These are phyloP conservation scores for Diaporthe vexans DNA, from an alignment of 2,329 filamentous ascomycete genomes.

Conservation along the genomic window DNA sequence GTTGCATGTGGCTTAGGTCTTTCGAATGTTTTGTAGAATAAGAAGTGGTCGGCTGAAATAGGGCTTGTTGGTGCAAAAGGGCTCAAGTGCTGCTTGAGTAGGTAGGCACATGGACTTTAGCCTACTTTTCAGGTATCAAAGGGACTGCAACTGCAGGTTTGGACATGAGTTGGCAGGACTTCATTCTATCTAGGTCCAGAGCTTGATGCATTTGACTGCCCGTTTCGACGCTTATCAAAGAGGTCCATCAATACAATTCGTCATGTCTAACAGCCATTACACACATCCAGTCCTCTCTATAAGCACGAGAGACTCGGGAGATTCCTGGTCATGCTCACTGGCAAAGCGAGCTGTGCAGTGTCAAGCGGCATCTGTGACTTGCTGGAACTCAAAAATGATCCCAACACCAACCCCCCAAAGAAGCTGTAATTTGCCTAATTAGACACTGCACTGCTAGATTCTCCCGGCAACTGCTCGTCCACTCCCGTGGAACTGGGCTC, in stretches of 20 bases:
- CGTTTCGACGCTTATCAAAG: background rate
- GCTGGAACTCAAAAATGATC: background rate
- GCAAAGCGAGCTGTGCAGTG: background rate
- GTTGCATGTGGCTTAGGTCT: too few relatives aligned
- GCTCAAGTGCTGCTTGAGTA: too few relatives aligned
- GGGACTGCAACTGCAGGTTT: background rate
- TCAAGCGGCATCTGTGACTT: background rate
- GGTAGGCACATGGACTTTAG: too few relatives aligned
- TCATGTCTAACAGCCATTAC: background rate
- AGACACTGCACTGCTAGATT: background rate
- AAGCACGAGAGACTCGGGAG: background rate
- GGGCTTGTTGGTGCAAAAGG: too few relatives aligned
- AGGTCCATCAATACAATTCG: background rate
- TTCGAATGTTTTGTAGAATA: too few relatives aligned
- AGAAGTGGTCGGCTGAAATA: too few relatives aligned
- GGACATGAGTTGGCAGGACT: background rate
- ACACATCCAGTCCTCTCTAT: background rate
- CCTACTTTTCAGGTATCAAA: background rate
- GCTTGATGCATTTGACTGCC: background rate
- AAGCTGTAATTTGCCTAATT: background rate
- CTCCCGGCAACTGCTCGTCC: conserved; percentile 5
- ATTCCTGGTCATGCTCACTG: background rate
- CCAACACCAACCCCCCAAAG: background rate
- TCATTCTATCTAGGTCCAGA: background rate
- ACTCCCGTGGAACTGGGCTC: background rate